Evolutionary conservation across 257 asterid genomes (phyloP), one percentile per base, ranked within the genome.

Genomic region (Primulina huaijiensis): DNA sequence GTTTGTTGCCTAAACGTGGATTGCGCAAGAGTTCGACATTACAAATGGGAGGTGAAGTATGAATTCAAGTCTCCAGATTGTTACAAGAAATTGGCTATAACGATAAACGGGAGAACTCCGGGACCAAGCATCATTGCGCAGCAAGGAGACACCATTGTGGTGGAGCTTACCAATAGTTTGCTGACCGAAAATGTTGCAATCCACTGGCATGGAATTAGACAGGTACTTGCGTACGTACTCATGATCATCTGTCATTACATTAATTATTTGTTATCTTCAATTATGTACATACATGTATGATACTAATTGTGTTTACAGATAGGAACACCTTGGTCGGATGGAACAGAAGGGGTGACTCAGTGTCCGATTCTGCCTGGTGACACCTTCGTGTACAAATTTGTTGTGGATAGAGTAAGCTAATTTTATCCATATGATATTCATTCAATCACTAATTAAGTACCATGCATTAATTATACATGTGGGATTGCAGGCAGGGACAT

Each of bases 141-240:
- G 20, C 88, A 64, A 55, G 99, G 99, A 6, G 99, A 93, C 70
- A 87, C 99, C 12, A 60, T 90, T 46, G 78, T 93, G 3, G 97
- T 93, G 5, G 89, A 90, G 82, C 86, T 93, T 40, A 86, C 74
- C 38, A 90, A 90, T 73, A 76, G 85, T 43, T 73, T 93, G 84
- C 29, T 83, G 20, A 89, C 96, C 1, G 99, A 93, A 71, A 89
- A 90, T 60, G 87, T 82, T 1, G 99, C 96, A 1, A 82, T 93
- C 58, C 99, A 93, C 46, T 93, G 99, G 99, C 99, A 93, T 77
- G 99, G 99, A 23, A 93, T 90, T 58, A 78, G 96, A 87, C 99
- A 27, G 30, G 30, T 27, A 27, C 30, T 27, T 27, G 30, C 29
- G 29, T 21, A 21, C 23, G 0, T 1, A 21, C 1, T 1, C n/a